Percentiles rank a stretch among this genome's conserved stretches.
Conservation (phyloP, 163 green algal species). For the Smithsoniella earleae region DNA sequence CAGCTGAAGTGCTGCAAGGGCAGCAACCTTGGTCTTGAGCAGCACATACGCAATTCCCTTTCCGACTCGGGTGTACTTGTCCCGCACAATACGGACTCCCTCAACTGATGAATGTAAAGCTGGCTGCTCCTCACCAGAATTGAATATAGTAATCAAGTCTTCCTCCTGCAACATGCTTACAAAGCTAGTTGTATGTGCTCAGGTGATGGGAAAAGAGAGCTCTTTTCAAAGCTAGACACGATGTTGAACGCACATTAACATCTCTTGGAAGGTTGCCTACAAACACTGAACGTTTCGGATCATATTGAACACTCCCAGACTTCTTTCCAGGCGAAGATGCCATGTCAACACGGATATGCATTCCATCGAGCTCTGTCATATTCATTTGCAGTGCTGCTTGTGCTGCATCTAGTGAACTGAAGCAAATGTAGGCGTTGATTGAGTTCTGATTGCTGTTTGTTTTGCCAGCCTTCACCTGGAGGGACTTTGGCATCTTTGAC, state of each 20-base stretch:
- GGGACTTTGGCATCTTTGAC: not conserved
- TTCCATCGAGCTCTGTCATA: not conserved
- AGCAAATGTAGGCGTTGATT: not conserved
- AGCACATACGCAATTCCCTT: conserved; percentile 24
- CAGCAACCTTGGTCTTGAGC: conserved; percentile 6
- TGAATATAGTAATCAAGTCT: conserved; percentile 15
- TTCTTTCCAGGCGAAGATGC: not conserved
- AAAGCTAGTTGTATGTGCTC: too few species aligned
- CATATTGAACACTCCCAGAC: not conserved
- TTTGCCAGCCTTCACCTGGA: conserved; percentile 11
- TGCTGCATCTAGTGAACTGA: not conserved
- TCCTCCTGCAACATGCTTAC: conserved; percentile 14
- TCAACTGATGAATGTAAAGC: not conserved
- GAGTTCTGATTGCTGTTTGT: not conserved
- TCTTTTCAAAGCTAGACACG: too few species aligned
- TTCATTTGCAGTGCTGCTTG: not conserved
- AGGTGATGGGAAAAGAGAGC: too few species aligned
- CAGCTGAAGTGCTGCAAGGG: not conserved
- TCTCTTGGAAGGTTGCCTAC: conserved; percentile 5
- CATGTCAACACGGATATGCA: conserved; percentile 3
- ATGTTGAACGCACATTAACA: not conserved
- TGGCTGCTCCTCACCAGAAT: not conserved
- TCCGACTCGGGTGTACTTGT: not conserved
- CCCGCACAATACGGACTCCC: conserved; percentile 4
- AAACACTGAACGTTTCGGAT: not conserved